Percentiles rank a stretch among this genome's conserved stretches.
Evolutionary conservation across 768 basidiomycete species (phyloP).

Genomic region (Cystobasidium tubakii): DNA sequence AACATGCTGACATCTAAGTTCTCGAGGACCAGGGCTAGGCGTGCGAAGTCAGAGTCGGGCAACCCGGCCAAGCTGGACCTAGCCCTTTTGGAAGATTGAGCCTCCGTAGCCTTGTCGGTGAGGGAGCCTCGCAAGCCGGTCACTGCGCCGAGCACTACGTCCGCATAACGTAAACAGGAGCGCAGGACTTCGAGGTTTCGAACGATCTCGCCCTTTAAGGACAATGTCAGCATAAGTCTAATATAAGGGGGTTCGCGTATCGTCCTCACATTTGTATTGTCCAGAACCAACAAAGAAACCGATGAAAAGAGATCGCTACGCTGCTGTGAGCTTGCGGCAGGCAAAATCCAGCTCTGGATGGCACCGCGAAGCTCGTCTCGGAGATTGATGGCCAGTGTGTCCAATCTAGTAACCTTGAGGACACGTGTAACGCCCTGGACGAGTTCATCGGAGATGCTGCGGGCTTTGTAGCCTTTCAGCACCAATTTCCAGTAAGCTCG

Average conservation of each 20-base stretch:
- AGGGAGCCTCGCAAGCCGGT: not conserved
- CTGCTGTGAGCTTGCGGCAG: not conserved
- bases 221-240: not conserved
- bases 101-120: not conserved
- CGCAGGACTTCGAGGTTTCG: constrained; percentile 1
- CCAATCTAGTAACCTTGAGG: not conserved
- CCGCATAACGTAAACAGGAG: not conserved
- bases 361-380: not conserved
- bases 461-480: not conserved
- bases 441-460: not conserved
- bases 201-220: not conserved
- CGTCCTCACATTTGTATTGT: not conserved
- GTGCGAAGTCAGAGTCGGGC: not conserved
- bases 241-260: not conserved
- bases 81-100: not conserved
- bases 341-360: not conserved
- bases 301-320: not conserved
- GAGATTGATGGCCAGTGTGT: not conserved
- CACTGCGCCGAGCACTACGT: not conserved
- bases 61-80: not conserved
- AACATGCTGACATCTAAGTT: constrained; percentile 36
- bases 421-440: not conserved
- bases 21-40: constrained; percentile 14
- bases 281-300: not conserved
- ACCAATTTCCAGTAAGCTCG: not conserved